Evolutionary conservation across 805 yeast genomes (phyloP).

Genomic region (Grigorovia transvaalensis): DNA sequence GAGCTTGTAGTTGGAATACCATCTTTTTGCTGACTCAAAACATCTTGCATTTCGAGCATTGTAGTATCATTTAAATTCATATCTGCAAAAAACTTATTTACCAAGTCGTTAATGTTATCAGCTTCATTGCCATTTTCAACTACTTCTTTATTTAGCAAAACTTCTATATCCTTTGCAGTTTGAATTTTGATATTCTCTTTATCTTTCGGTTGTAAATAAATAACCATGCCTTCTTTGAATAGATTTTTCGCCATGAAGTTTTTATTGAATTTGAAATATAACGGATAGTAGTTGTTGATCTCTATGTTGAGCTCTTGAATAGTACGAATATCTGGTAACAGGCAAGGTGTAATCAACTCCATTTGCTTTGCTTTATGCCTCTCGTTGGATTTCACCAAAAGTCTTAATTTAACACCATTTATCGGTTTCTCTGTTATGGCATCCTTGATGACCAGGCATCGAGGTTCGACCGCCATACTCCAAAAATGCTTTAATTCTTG

Average conservation of each 20-base stretch:
- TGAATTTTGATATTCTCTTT: not conserved
- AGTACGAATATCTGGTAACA: constrained; percentile 49
- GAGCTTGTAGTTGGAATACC: constrained; percentile 1
- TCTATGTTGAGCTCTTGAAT: constrained; percentile 40
- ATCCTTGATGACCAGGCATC: constrained; percentile 74
- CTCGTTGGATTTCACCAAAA: constrained; percentile 25
- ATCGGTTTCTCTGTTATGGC: constrained; percentile 49
- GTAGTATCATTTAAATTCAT: constrained; percentile 9
- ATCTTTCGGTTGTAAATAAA: constrained; percentile 17
- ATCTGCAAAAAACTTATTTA: constrained; percentile 1
- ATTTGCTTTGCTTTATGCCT: constrained; percentile 31
- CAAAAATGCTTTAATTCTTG: constrained; percentile 87
- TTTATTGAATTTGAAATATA: constrained; percentile 32
- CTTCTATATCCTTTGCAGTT: constrained; percentile 7
- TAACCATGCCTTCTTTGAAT: constrained; percentile 21
- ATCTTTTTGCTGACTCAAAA: not conserved
- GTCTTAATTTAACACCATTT: constrained; percentile 32
- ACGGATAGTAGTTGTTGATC: constrained; percentile 42
- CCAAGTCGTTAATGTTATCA: not conserved
- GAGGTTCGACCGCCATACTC: constrained; percentile 71
- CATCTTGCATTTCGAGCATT: constrained; percentile 12
- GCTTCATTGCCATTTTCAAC: constrained; percentile 1
- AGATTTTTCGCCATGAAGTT: constrained; percentile 17
- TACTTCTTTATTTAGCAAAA: constrained; percentile 8
- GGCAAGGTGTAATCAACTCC: constrained; percentile 46